Conservation (phyloP, 2,329 filamentous ascomycete genomes). For the Tolypocladium inflatum region DNA sequence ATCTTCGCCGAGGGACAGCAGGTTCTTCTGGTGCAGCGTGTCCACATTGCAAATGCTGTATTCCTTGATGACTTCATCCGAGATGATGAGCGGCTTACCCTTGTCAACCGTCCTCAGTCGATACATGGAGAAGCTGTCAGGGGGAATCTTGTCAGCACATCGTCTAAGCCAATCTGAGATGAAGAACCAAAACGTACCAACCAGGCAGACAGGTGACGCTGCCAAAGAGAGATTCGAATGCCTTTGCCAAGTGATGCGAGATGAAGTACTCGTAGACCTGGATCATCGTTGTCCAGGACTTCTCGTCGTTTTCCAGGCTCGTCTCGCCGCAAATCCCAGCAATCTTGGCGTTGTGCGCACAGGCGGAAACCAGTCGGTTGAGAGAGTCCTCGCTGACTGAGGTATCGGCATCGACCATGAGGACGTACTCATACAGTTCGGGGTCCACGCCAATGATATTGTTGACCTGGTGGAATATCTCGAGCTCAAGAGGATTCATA, state of each 20-base stretch:
- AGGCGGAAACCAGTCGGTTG: slow-evolving; percentile 85
- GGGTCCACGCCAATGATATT: slow-evolving; percentile 98
- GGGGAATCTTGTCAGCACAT: not conserved
- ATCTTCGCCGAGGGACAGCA: slow-evolving; percentile 90
- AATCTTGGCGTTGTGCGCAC: slow-evolving; percentile 90
- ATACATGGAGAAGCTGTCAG: slow-evolving; percentile 91
- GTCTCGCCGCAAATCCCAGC: slow-evolving; percentile 97
- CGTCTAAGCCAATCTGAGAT: not conserved
- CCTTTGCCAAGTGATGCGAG: slow-evolving; percentile 92
- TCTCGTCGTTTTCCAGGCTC: slow-evolving; percentile 87
- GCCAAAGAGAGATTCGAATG: slow-evolving; percentile 95
- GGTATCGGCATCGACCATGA: slow-evolving; percentile 98
- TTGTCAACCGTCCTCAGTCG: slow-evolving; percentile 88
- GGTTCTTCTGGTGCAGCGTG: slow-evolving; percentile 93
- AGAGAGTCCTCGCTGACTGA: slow-evolving; percentile 85
- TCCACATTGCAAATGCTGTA: slow-evolving; percentile 87
- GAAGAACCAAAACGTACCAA: slow-evolving; percentile 60
- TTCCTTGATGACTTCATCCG: slow-evolving; percentile 76
- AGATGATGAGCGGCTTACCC: slow-evolving; percentile 88
- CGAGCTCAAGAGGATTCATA: slow-evolving; percentile 92
- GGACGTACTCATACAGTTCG: slow-evolving; percentile 90
- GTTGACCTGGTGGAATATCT: slow-evolving; percentile 99
- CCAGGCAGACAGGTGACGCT: slow-evolving; percentile 97
- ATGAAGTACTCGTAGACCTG: slow-evolving; percentile 99
- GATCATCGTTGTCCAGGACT: slow-evolving; percentile 99